Evolutionary conservation across 1,139 yeast species (phyloP), one percentile per base, ranked within the genome.

Genomic region (Tardiomyces digboiensis): DNA sequence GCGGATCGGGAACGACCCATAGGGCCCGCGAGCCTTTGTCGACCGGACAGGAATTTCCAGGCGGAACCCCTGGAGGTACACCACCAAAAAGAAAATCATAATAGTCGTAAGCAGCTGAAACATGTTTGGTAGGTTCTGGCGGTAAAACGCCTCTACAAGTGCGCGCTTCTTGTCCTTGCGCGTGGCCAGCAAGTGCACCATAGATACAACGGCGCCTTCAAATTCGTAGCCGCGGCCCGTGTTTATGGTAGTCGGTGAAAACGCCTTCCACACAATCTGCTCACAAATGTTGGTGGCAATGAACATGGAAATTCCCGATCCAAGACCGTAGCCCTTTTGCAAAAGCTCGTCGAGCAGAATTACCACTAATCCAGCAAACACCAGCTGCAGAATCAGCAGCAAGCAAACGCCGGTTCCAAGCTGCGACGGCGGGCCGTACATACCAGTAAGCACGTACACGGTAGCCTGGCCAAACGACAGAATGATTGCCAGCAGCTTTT

Each of bases 201-300:
- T 75, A 20, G 95, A 88, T 47, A 91, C 85, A 42, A 91, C 80
- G 40, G 97, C 96, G 59, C 98, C 98, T 68, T 91, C 98, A 56
- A 91, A 89, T 69, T 91, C 97, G 50, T 83, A 80, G 55, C 98
- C 98, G 64, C 93, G 84, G 56, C 97, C 96, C 53, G 82, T 78
- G 69, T 87, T 84, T 54, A 89, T 80, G 45, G 97, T 89, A 52
- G 97, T 91, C 59, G 98, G 98, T 22, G 97, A 95, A 69, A 91
- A 89, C 40, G 97, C 91, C 71, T 88, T 89, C 98, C 98, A 91
- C 69, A 88, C 80, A 55, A 91, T 87, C 64, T 86, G 93, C 72
- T 91, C 97, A 68, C 97, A 89, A 53, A 91, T 91, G 67, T 89
- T 91, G 56, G 98, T 89, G 56, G 98, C 96, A 63, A 95, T 88